Percentiles rank a stretch among this genome's conserved stretches.
Conservation (phyloP, 2,329 filamentous ascomycete species). For the Aspergillus brasiliensis region DNA sequence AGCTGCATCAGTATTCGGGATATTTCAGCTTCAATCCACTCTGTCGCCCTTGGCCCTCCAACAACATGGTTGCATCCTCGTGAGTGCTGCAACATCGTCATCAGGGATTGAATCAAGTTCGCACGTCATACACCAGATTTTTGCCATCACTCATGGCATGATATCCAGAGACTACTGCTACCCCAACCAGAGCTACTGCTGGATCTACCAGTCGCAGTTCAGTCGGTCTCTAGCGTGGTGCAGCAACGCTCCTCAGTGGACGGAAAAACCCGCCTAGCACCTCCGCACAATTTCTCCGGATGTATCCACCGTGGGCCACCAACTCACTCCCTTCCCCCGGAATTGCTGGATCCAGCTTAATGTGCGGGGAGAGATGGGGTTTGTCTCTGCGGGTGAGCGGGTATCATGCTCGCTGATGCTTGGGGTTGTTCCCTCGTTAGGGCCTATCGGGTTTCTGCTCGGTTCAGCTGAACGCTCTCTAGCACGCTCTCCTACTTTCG, state of each 20-base stretch:
- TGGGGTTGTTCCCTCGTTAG: conserved; percentile 4
- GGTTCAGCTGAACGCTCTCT: background rate
- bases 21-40: background rate
- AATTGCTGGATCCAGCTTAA: conserved; percentile 9
- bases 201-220: background rate
- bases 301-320: conserved; percentile 11
- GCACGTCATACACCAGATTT: background rate
- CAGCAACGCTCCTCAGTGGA: conserved; percentile 13
- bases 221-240: conserved; percentile 1
- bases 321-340: conserved; percentile 7
- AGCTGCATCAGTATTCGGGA: background rate
- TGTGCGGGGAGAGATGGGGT: conserved; percentile 14
- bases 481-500: background rate
- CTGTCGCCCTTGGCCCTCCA: background rate
- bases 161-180: background rate
- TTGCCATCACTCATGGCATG: background rate
- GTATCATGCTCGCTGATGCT: background rate
- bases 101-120: background rate
- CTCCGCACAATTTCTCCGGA: conserved; percentile 20
- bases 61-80: background rate
- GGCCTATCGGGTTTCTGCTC: background rate
- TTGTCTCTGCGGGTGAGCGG: conserved; percentile 9
- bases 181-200: background rate
- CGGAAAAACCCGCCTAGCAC: conserved; percentile 17
- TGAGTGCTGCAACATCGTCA: background rate